Evolutionary conservation across 768 basidiomycete genomes (phyloP).

Genomic region (Russula sp.): DNA sequence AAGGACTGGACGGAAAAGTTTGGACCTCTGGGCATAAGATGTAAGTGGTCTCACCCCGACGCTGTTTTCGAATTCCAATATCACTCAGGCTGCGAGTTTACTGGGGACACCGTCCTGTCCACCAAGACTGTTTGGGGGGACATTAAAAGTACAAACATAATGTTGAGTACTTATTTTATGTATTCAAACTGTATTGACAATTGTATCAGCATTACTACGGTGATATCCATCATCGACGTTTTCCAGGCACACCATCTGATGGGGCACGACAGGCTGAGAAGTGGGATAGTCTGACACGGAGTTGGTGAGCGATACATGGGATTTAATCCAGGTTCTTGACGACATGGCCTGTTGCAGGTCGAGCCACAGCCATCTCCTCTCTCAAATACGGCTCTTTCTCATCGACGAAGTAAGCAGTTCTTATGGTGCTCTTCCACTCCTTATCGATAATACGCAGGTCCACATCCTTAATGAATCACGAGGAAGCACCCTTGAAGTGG

Average conservation of each 20-base stretch:
- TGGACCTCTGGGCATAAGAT: conserved; percentile 65
- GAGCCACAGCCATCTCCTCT: conserved; percentile 59
- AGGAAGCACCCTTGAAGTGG: conserved; percentile 90
- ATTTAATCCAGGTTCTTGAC: conserved; percentile 3
- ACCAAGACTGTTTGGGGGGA: conserved; percentile 66
- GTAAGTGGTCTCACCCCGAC: conserved; percentile 37
- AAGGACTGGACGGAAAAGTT: conserved; percentile 85
- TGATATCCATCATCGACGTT: conserved; percentile 30
- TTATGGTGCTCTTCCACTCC: neutral
- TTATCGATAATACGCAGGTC: conserved; percentile 46
- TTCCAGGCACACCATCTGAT: conserved; percentile 1
- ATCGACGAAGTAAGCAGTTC: conserved; percentile 71
- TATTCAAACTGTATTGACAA: neutral
- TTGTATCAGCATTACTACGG: conserved; percentile 64
- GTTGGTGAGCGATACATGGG: conserved; percentile 47
- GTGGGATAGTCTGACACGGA: conserved; percentile 90
- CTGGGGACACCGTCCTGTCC: conserved; percentile 77
- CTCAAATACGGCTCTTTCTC: conserved; percentile 72
- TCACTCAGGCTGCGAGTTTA: conserved; percentile 73
- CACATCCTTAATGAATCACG: conserved; percentile 88
- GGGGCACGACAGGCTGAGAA: conserved; percentile 72
- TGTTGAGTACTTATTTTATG: conserved; percentile 43
- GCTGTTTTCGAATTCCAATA: neutral
- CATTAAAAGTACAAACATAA: conserved; percentile 69
- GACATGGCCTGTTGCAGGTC: conserved; percentile 36